A percentile compares a stretch with the other conserved stretches of the same genome.
Conservation (phyloP, 2,329 filamentous ascomycete species). For the Monilinia laxa region DNA sequence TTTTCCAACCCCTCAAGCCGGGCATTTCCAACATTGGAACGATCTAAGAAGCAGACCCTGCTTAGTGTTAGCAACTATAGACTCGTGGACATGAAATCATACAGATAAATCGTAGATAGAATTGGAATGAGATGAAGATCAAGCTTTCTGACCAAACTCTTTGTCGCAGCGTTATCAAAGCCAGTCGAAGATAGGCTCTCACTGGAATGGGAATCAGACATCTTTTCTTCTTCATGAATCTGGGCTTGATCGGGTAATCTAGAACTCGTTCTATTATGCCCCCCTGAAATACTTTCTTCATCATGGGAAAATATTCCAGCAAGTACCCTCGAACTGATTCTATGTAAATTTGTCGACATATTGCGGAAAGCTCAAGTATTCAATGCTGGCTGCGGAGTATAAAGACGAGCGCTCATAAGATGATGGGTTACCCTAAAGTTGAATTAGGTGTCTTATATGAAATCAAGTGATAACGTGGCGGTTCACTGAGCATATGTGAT, state of each 20-base stretch:
- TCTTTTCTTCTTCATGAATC: constrained; percentile 7
- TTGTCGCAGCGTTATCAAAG: constrained; percentile 30
- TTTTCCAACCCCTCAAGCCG: constrained; percentile 38
- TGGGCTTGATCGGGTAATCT: not conserved
- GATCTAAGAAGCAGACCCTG: constrained; percentile 38
- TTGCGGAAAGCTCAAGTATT: not conserved
- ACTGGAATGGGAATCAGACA: not conserved
- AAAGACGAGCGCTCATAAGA: too few relatives aligned
- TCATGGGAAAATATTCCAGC: not conserved
- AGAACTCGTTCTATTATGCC: not conserved
- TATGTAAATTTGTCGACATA: not conserved
- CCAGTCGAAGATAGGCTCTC: not conserved
- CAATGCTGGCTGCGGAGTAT: not conserved
- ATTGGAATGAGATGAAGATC: constrained; percentile 41
- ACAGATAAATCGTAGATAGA: constrained; percentile 55
- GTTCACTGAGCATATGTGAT: not conserved
- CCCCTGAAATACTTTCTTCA: not conserved
- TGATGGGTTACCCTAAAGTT: not conserved
- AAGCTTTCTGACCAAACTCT: constrained; percentile 35
- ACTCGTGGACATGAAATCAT: not conserved
- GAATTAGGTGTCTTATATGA: not conserved
- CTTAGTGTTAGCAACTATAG: constrained; percentile 2
- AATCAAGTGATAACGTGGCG: not conserved
- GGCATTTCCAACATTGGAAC: constrained; percentile 40
- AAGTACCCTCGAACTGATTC: constrained; percentile 2